These are phyloP conservation scores for Leucaena leucocephala DNA, from an alignment of 306 rosid species.

Conservation along the genomic window DNA sequence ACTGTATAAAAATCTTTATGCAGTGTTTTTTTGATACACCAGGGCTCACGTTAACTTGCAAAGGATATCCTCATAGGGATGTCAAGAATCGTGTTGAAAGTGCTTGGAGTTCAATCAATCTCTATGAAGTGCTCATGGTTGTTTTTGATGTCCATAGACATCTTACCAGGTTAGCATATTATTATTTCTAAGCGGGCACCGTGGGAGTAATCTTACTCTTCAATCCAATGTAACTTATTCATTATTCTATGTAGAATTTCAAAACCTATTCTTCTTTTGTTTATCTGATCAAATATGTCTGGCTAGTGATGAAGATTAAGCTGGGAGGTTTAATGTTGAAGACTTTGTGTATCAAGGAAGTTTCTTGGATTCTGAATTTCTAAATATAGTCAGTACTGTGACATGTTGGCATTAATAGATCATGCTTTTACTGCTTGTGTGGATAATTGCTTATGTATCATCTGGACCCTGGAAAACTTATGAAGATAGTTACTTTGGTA, in stretches of 20 bases:
- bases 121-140: slow-evolving; percentile 82
- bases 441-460: neutral
- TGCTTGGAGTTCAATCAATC: slow-evolving; percentile 89
- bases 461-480: slow-evolving; percentile 26
- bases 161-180: slow-evolving; percentile 65
- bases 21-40: slow-evolving; percentile 99
- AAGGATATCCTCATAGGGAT: slow-evolving; percentile 79
- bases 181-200: slow-evolving; percentile 21
- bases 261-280: slow-evolving; percentile 22
- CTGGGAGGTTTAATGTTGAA: neutral
- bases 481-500: slow-evolving; percentile 17
- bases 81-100: slow-evolving; percentile 90
- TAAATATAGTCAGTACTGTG: neutral
- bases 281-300: slow-evolving; percentile 19
- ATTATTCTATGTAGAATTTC: slow-evolving; percentile 6
- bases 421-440: slow-evolving; percentile 25
- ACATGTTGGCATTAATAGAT: neutral
- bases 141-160: slow-evolving; percentile 94
- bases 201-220: slow-evolving; percentile 1
- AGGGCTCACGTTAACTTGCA: slow-evolving; percentile 66
- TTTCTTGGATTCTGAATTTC: neutral
- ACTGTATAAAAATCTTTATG: slow-evolving; percentile 25
- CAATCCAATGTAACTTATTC: neutral
- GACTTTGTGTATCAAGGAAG: neutral
- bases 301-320: neutral